These are phyloP conservation scores for Alloascoidea africana DNA, from an alignment of 805 yeast genomes.

Conservation along the genomic window DNA sequence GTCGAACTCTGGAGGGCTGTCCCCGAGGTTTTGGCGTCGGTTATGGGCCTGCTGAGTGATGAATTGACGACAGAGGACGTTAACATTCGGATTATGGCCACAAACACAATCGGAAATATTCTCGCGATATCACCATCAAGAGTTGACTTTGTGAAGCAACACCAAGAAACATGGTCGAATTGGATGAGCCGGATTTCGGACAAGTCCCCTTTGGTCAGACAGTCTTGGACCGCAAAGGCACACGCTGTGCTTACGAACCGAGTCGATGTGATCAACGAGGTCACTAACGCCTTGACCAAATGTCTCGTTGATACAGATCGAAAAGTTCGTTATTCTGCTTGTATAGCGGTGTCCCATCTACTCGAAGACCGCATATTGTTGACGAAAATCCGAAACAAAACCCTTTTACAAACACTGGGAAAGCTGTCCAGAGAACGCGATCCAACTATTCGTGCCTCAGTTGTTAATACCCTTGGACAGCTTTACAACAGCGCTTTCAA, in stretches of 20 bases:
- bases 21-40: conserved; percentile 61
- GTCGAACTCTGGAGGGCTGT: conserved; percentile 62
- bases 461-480: conserved; percentile 37
- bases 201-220: conserved; percentile 44
- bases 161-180: conserved; percentile 42
- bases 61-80: conserved; percentile 57
- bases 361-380: conserved; percentile 20
- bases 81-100: conserved; percentile 47
- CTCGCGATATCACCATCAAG: conserved; percentile 31
- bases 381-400: conserved; percentile 28
- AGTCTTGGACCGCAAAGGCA: conserved; percentile 52
- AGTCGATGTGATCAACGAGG: conserved; percentile 29
- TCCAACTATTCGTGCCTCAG: conserved; percentile 42
- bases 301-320: conserved; percentile 67
- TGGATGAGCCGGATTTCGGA: conserved; percentile 75
- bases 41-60: conserved; percentile 66
- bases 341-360: conserved; percentile 28
- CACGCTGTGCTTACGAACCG: conserved; percentile 30
- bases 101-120: conserved; percentile 58
- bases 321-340: conserved; percentile 49
- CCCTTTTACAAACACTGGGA: conserved; percentile 36
- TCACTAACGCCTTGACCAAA: conserved; percentile 38
- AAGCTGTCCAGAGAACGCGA: conserved; percentile 63
- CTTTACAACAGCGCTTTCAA: conserved; percentile 34
- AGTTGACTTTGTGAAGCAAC: conserved; percentile 41